Evolutionary conservation across 2,329 filamentous ascomycete genomes (phyloP).

Genomic region (Colletotrichum falcatum): DNA sequence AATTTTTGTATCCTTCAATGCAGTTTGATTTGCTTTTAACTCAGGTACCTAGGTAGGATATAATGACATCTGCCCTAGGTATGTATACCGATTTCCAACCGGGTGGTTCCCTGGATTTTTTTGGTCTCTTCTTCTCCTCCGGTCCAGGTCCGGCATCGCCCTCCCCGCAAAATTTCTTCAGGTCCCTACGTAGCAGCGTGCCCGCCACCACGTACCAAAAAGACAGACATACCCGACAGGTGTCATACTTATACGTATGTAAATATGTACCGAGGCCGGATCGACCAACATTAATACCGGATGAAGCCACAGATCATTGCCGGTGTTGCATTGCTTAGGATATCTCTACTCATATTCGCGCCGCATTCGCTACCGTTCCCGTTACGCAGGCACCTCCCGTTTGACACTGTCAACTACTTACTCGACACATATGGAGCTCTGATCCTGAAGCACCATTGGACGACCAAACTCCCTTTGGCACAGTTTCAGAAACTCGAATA

Average conservation of each 20-base stretch:
- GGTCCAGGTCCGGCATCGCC: neutral
- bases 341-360: neutral
- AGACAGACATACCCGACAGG: neutral
- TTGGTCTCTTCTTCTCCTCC: neutral
- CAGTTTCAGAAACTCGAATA: neutral
- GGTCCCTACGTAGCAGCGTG: constrained; percentile 4
- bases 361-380: neutral
- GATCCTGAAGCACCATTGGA: neutral
- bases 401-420: neutral
- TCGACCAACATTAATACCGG: neutral
- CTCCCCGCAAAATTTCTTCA: constrained; percentile 14
- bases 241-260: neutral
- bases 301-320: constrained; percentile 4
- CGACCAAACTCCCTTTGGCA: neutral
- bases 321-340: neutral
- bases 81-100: neutral
- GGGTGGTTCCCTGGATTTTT: neutral
- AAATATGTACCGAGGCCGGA: neutral
- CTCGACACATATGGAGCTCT: neutral
- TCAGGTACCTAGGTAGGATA: too few species aligned
- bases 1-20: neutral
- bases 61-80: too few species aligned
- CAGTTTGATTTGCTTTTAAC: neutral
- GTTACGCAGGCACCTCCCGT: neutral
- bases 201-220: neutral